Evolutionary conservation across 495 filamentous ascomycete species (phyloP), one percentile per base, ranked within the genome.

Genomic region (Parathielavia appendiculata): DNA sequence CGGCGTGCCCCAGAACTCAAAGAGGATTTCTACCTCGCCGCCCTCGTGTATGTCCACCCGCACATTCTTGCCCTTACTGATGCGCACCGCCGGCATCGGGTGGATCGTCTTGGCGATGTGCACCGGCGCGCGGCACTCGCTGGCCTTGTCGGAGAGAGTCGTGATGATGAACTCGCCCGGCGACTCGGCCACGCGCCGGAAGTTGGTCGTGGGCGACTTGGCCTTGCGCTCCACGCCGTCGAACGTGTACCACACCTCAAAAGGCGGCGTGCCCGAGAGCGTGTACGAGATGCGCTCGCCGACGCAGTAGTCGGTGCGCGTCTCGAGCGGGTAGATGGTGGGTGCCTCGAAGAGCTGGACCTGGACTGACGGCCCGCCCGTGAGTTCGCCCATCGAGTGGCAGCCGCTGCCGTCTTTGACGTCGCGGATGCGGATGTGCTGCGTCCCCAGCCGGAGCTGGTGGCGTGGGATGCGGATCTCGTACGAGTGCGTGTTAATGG

Each of bases 21-120:
- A 97, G 43, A 88, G 75, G 56, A 98, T 90, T 69, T 96, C 89
- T 16, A 92, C 90, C 71, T 91, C 87, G 61, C 89, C 88, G 66
- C 93, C 93, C 75, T 97, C 92, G 68, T 97, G 93, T 57, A 98
- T 98, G 65, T 97, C 93, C 32, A 95, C 86, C 45, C 86, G 82
- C 12, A 85, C 83, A 19, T 85, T 81, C 38, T 79, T 80, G 1
- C 93, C 93, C 69, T 89, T 86, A 66, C 85, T 90, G 64, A 98
- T 89, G 59, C 83, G 83, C 36, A 96, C 93, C 60, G 87, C 90
- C 6, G 93, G 93, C 78, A 98, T 86, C 56, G 87, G 84, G 66
- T 96, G 93, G 60, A 98, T 93, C 3, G 82, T 74, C 71, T 91
- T 92, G 35, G 83, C 81, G 32, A 95, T 80, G 44, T 87, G 76